Conservation (phyloP, 805 yeast genomes). For the Yarrowia keelungensis region DNA sequence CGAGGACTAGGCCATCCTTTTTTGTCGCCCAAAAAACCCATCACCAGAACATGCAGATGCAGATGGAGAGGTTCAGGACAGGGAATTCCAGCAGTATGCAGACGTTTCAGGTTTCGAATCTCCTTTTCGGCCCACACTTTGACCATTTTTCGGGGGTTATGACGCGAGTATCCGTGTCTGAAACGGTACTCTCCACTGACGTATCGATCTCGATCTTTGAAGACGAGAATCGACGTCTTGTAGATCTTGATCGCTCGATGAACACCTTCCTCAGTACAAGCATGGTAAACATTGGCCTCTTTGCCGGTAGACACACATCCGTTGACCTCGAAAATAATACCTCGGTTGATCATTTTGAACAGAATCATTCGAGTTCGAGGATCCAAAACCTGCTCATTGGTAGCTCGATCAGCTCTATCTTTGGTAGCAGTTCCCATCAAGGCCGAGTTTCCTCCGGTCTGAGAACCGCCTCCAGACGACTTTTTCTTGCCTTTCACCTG, state of each 20-base stretch:
- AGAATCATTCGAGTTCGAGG: slow-evolving; percentile 89
- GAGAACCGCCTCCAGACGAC: slow-evolving; percentile 43
- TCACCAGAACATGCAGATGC: slow-evolving; percentile 87
- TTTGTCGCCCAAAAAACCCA: slow-evolving; percentile 84
- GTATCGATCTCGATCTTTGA: slow-evolving; percentile 93
- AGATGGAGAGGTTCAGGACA: slow-evolving; percentile 92
- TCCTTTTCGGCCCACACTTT: slow-evolving; percentile 99
- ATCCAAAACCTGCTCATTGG: slow-evolving; percentile 95
- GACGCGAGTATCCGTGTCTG: slow-evolving; percentile 79
- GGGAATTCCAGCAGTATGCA: slow-evolving; percentile 80
- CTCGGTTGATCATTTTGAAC: slow-evolving; percentile 80
- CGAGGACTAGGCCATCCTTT: slow-evolving; percentile 91
- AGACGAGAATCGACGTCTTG: slow-evolving; percentile 95
- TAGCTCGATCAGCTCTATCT: slow-evolving; percentile 92
- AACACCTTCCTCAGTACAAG: slow-evolving; percentile 53
- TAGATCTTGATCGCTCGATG: slow-evolving; percentile 90
- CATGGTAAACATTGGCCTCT: slow-evolving; percentile 98
- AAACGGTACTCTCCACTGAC: slow-evolving; percentile 96
- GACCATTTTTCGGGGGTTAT: slow-evolving; percentile 97
- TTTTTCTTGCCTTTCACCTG: slow-evolving; percentile 34
- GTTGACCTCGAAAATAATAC: slow-evolving; percentile 81
- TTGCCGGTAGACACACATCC: slow-evolving; percentile 97
- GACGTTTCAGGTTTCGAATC: slow-evolving; percentile 86
- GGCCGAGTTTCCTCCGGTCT: slow-evolving; percentile 42
- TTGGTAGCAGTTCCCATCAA: slow-evolving; percentile 43